Conservation (phyloP, 1,284 basidiomycete species). For the Melampsora larici-populina region DNA sequence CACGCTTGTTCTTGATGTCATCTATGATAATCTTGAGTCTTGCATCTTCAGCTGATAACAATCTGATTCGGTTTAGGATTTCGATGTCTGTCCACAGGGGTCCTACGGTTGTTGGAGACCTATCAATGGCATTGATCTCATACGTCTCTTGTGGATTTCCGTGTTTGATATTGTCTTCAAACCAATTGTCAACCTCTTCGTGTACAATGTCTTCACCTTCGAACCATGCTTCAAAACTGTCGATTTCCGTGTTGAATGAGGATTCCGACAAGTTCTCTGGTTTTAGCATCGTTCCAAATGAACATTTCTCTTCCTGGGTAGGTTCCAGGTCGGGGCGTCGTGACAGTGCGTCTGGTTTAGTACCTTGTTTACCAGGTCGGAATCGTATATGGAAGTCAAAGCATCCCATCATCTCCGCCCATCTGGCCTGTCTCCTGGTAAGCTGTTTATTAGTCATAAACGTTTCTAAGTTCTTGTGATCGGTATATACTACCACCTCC, state of each 20-base stretch:
- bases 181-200: too few species aligned
- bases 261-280: not conserved
- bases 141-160: not conserved
- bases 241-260: too few species aligned
- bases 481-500: too few species aligned
- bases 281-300: not conserved
- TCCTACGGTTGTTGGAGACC: too few species aligned
- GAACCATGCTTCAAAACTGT: not conserved
- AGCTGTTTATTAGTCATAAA: not conserved
- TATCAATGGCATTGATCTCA: too few species aligned
- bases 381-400: not conserved
- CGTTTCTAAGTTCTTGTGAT: too few species aligned
- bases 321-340: not conserved
- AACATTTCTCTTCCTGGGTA: not conserved
- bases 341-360: not conserved
- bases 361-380: not conserved
- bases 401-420: not conserved
- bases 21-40: not conserved
- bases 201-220: not conserved
- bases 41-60: not conserved
- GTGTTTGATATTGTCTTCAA: too few species aligned
- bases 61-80: not conserved
- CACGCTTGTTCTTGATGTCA: not conserved
- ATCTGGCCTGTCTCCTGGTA: not conserved
- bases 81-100: not conserved